These are phyloP conservation scores for Maudiozyma humilis DNA, from an alignment of 1,139 yeast genomes.

Conservation along the genomic window DNA sequence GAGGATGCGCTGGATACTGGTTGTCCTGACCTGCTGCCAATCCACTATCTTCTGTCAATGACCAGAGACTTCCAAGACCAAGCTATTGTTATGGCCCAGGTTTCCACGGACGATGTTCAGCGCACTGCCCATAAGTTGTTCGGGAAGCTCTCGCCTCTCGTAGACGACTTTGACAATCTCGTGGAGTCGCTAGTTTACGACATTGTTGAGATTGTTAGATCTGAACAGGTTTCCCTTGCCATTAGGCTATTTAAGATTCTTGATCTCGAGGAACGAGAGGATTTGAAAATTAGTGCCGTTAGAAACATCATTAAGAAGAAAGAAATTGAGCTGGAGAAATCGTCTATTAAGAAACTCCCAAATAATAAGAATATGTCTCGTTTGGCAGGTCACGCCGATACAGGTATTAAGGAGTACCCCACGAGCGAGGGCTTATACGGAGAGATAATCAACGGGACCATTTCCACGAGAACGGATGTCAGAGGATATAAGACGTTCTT, in stretches of 20 bases:
- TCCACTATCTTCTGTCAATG: slow-evolving; percentile 63
- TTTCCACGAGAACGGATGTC: slow-evolving; percentile 38
- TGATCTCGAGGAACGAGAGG: slow-evolving; percentile 75
- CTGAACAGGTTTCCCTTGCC: slow-evolving; percentile 58
- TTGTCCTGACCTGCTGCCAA: slow-evolving; percentile 51
- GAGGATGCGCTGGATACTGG: slow-evolving; percentile 46
- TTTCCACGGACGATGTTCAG: slow-evolving; percentile 60
- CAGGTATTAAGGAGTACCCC: slow-evolving; percentile 20
- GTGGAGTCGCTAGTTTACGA: slow-evolving; percentile 53
- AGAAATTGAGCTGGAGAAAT: slow-evolving; percentile 29
- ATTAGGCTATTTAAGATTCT: slow-evolving; percentile 68
- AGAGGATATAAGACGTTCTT: slow-evolving; percentile 64
- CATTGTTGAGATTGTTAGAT: slow-evolving; percentile 61
- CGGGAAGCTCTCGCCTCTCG: slow-evolving; percentile 37
- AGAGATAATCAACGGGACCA: slow-evolving; percentile 34
- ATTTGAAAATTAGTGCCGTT: slow-evolving; percentile 50
- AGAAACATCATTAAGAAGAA: slow-evolving; percentile 37
- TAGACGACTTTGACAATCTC: slow-evolving; percentile 59
- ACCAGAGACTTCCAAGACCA: slow-evolving; percentile 76
- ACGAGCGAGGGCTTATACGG: slow-evolving; percentile 28
- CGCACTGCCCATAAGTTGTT: slow-evolving; percentile 59
- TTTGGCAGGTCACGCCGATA: slow-evolving; percentile 7
- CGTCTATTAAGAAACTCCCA: slow-evolving; percentile 25
- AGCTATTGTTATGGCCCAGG: slow-evolving; percentile 45
- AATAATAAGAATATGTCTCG: slow-evolving; percentile 15